Evolutionary conservation across 1,284 basidiomycete species (phyloP), one percentile per base, ranked within the genome.

Genomic region (Moesziomyces antarcticus): DNA sequence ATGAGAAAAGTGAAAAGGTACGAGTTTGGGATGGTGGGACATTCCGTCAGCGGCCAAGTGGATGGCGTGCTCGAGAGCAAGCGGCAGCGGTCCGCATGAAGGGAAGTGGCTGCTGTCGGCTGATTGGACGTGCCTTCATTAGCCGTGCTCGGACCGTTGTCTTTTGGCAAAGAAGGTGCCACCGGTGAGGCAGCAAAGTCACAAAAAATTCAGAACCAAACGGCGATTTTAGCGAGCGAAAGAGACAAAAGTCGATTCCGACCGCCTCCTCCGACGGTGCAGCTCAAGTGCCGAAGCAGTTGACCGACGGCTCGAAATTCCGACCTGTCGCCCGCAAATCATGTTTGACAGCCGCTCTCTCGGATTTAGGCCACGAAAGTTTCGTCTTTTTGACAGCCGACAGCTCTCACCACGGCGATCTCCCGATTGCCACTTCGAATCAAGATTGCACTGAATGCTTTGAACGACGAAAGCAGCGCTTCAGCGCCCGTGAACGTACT

Each of bases 281-380:
- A 14, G 35, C 13, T 35, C 13, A 35, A 35, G 35, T 16, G 13
- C 20, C 40, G 24, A n/a, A 33, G 9, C 41, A 51, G 50, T 56
- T 63, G 61, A 53, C 54, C 61, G 61, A 56, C 50, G 61, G 53
- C 44, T 56, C 30, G 25, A 33, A 33, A 13, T 33, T 33, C 30
- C 30, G 30, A 33, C 30, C 2, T 11, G 30, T 11, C 30, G 47
- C 33, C 33, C 27, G 25, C 25, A 18, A 45, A 48, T 20, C 22
- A 8, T 30, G 37, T 7, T 21, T 33, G 14, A 50, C 40, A n/a
- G 21, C 25, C 37, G 18, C 16, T 11, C 16, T 11, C 6, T 16
- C 22, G 50, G 35, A 41, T 16, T 35, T 51, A 51, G 37, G 37
- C 14, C 37, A 1, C 3, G 30, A 33, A 40, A 40, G 14, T 40